Evolutionary conservation across 2,329 filamentous ascomycete genomes (phyloP).

Genomic region (Cladophialophora exuberans): DNA sequence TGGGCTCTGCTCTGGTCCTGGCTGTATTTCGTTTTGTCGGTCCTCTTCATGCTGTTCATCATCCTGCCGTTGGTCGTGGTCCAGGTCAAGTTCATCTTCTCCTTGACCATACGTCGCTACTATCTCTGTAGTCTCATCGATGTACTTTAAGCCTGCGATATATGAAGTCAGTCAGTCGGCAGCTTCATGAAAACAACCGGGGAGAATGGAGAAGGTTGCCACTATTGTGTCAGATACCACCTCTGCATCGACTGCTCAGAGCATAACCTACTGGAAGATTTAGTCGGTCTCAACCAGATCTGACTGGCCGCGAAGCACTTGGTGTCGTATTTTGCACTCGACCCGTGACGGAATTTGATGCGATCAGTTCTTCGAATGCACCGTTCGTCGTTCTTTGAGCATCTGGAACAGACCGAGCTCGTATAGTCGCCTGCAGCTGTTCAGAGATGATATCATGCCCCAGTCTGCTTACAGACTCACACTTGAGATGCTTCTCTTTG

Average conservation of each 20-base stretch:
- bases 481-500: slow-evolving; percentile 25
- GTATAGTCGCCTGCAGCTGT: slow-evolving; percentile 16
- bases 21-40: background rate
- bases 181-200: too few species aligned
- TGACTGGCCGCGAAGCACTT: slow-evolving; percentile 39
- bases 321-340: slow-evolving; percentile 38
- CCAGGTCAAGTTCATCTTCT: background rate
- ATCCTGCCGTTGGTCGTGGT: background rate
- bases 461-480: background rate
- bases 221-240: too few species aligned
- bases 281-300: slow-evolving; percentile 38
- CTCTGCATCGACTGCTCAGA: background rate
- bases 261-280: slow-evolving; percentile 17
- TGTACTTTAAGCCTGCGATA: slow-evolving; percentile 29
- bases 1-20: background rate
- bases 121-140: slow-evolving; percentile 35
- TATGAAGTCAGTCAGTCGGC: background rate
- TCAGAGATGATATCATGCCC: background rate
- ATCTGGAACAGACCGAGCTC: slow-evolving; percentile 14
- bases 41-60: background rate
- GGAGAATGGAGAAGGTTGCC: too few species aligned
- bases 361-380: slow-evolving; percentile 18
- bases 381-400: slow-evolving; percentile 17
- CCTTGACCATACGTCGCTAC: slow-evolving; percentile 26
- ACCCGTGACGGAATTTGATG: slow-evolving; percentile 39